A percentile compares a stretch with the other conserved stretches of the same genome.
phyloP scores from a whole-genome alignment of 129 eudicot genomes.

The Mikania micrantha region DNA sequence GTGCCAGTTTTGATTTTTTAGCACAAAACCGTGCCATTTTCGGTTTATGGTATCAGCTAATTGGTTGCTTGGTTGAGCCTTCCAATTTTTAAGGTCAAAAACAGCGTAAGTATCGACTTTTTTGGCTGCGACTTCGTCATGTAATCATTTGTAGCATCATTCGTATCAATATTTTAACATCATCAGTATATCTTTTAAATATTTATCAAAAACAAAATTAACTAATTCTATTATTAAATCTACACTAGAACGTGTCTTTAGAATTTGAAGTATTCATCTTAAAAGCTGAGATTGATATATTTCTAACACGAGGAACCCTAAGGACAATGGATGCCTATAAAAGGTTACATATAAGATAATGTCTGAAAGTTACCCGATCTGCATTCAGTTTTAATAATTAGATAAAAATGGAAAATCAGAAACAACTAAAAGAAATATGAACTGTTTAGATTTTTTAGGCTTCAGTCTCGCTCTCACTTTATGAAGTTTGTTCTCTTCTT shows the following conservation, averaged over 20 bases:
- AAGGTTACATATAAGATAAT: neutral
- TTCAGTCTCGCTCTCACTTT: conserved; percentile 15
- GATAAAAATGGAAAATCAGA: neutral
- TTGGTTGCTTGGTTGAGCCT: neutral
- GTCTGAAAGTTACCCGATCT: neutral
- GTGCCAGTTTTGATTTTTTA: neutral
- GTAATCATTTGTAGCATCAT: no score
- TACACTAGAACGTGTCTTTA: no score
- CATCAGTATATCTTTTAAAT: no score
- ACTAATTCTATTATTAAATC: no score
- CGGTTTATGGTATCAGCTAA: neutral
- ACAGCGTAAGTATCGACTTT: no score
- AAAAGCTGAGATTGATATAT: no score
- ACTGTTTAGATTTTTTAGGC: conserved; percentile 15
- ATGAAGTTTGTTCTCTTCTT: conserved; percentile 4
- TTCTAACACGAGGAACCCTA: no score
- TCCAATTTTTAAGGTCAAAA: neutral
- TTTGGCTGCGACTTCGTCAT: neutral
- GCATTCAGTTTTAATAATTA: neutral
- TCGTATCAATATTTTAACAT: no score
- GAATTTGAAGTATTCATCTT: no score
- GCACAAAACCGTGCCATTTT: neutral
- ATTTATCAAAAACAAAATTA: no score
- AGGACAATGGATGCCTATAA: no score
- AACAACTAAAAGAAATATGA: neutral